A percentile compares a stretch with the other conserved stretches of the same genome.
Conservation (phyloP, 2,329 filamentous ascomycete genomes). For the Chaetomium sp. region DNA sequence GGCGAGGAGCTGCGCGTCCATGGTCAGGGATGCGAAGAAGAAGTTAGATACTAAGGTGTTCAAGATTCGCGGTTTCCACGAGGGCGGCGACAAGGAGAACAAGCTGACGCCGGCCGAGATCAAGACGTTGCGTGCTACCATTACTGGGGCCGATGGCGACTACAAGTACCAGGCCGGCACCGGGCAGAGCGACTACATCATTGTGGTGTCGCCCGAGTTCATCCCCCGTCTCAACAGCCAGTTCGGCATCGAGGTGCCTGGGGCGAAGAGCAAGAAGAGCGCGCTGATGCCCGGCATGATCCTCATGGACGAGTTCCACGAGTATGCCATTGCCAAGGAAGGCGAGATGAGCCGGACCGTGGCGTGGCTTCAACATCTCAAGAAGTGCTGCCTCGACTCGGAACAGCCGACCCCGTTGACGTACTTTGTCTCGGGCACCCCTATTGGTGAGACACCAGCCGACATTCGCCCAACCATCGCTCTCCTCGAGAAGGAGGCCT, state of each 20-base stretch:
- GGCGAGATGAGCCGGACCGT: constrained; percentile 7
- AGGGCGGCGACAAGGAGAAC: constrained; percentile 23
- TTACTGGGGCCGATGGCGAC: constrained; percentile 8
- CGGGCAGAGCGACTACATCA: constrained; percentile 27
- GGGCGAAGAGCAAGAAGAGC: constrained; percentile 16
- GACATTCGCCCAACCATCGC: constrained; percentile 27
- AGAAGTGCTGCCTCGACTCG: constrained; percentile 18
- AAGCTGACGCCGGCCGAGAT: constrained; percentile 24
- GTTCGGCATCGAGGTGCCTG: constrained; percentile 13
- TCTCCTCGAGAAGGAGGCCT: constrained; percentile 24
- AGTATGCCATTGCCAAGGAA: constrained; percentile 23
- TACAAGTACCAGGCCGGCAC: constrained; percentile 16
- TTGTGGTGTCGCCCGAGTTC: constrained; percentile 26
- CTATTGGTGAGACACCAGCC: constrained; percentile 25
- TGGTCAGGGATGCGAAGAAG: constrained; percentile 29
- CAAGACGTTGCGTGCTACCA: constrained; percentile 7
- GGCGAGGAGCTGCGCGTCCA: constrained; percentile 19
- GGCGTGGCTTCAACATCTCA: constrained; percentile 31
- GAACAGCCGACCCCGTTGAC: constrained; percentile 20
- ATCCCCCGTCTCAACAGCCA: constrained; percentile 17
- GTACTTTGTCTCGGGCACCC: constrained; percentile 35
- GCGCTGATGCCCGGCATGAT: constrained; percentile 29
- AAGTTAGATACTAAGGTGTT: constrained; percentile 31
- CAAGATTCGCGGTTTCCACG: constrained; percentile 25
- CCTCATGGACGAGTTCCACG: constrained; percentile 35